A percentile compares a stretch with the other conserved stretches of the same genome.
These are phyloP conservation scores for Podila verticillata DNA, from an alignment of 192 early-diverging fungal species.

Conservation along the genomic window DNA sequence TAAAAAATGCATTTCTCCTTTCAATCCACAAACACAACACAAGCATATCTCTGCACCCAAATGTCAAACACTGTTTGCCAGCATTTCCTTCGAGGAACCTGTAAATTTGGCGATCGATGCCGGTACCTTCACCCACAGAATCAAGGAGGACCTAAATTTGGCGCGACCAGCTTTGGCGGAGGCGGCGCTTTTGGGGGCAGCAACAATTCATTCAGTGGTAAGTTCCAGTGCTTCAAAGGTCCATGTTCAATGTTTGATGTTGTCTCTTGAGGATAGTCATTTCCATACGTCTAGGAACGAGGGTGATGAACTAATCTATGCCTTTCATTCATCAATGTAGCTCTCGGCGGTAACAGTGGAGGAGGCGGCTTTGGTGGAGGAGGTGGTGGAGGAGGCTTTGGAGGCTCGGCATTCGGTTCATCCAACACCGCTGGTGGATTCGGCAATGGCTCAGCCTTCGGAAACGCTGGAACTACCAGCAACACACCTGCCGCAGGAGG, in stretches of 20 bases:
- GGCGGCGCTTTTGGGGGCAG: conserved; percentile 41
- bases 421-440: background rate
- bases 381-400: conserved; percentile 18
- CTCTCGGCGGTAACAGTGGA: conserved; percentile 29
- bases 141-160: conserved; percentile 52
- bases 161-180: conserved; percentile 46
- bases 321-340: background rate
- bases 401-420: background rate
- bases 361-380: conserved; percentile 20
- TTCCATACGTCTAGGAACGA: no score
- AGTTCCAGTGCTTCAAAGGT: no score
- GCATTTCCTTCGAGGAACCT: conserved; percentile 65
- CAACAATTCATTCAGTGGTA: conserved; percentile 53
- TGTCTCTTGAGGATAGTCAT: no score
- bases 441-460: conserved; percentile 17
- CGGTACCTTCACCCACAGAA: conserved; percentile 62
- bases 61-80: conserved; percentile 40
- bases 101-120: conserved; percentile 66
- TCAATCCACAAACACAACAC: background rate
- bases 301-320: background rate
- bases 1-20: background rate
- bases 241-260: no score
- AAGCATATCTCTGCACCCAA: background rate
- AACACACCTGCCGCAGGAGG: conserved; percentile 1
- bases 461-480: background rate